Conservation (phyloP, 2,329 filamentous ascomycete species). For the Aspergillus jensenii region DNA sequence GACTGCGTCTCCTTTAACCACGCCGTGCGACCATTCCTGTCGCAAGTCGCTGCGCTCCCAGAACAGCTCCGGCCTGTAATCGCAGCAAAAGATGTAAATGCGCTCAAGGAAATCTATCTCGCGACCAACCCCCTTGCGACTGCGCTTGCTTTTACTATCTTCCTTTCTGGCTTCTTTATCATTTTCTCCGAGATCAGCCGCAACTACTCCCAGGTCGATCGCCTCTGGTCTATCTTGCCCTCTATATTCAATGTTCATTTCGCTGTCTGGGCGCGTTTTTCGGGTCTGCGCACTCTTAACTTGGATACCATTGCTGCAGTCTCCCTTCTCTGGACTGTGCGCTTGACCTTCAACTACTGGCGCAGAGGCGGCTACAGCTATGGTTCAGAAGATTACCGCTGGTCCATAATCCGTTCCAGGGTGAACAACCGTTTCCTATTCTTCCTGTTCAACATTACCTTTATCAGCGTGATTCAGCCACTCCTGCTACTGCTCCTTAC, state of each 20-base stretch:
- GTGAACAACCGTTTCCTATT: slow-evolving; percentile 72
- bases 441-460: slow-evolving; percentile 83
- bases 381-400: slow-evolving; percentile 94
- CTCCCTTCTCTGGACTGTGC: slow-evolving; percentile 78
- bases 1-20: slow-evolving; percentile 76
- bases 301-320: slow-evolving; percentile 72
- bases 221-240: slow-evolving; percentile 86
- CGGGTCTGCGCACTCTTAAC: slow-evolving; percentile 67
- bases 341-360: slow-evolving; percentile 96
- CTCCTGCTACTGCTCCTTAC: slow-evolving; percentile 77
- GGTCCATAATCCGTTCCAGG: slow-evolving; percentile 70
- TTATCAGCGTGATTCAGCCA: slow-evolving; percentile 83
- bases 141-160: slow-evolving; percentile 69
- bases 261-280: slow-evolving; percentile 74
- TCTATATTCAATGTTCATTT: slow-evolving; percentile 85
- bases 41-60: slow-evolving; percentile 70
- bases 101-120: slow-evolving; percentile 70
- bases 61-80: slow-evolving; percentile 61
- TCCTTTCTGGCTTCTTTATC: slow-evolving; percentile 70
- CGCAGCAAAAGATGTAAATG: slow-evolving; percentile 59
- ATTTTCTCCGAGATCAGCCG: slow-evolving; percentile 78
- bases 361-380: slow-evolving; percentile 86
- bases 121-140: slow-evolving; percentile 83
- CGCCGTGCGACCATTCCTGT: slow-evolving; percentile 72
- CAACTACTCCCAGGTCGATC: slow-evolving; percentile 97